phyloP scores from a whole-genome alignment of 2,329 filamentous ascomycete genomes.

The Verticillium isaacii region DNA sequence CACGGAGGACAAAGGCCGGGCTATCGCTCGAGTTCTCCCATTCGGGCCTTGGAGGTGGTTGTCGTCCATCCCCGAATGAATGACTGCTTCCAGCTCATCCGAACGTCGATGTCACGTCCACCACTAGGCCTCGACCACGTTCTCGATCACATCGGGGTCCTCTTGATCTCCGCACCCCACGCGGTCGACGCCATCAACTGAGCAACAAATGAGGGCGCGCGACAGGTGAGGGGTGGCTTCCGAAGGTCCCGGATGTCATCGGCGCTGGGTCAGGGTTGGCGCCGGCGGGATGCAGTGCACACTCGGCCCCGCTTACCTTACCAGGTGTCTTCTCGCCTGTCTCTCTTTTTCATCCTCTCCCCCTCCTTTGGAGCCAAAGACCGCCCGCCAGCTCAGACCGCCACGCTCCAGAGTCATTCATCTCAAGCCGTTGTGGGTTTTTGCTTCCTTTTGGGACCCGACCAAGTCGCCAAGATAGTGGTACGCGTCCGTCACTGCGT shows the following conservation, averaged over 20 bases:
- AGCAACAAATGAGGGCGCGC: background rate
- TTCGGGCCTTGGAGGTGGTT: background rate
- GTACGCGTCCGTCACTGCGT: background rate
- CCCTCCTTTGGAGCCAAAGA: too few species aligned
- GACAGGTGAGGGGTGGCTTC: background rate
- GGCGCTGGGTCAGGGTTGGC: background rate
- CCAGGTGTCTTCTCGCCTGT: background rate
- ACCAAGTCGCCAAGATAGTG: background rate
- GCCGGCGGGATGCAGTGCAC: background rate
- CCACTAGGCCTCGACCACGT: background rate
- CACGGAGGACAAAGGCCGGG: background rate
- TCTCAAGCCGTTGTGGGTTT: background rate
- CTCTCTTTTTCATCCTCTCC: background rate
- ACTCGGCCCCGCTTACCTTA: background rate
- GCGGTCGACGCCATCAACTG: background rate
- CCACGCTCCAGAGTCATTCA: background rate
- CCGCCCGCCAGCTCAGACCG: too few species aligned
- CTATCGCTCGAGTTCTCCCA: background rate
- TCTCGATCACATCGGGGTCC: background rate
- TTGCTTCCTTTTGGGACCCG: background rate
- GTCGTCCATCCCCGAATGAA: background rate
- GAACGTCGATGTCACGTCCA: background rate
- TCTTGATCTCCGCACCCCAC: background rate
- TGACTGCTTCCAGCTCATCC: background rate
- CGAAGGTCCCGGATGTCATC: background rate